A percentile compares a stretch with the other conserved stretches of the same genome.
phyloP scores from a whole-genome alignment of 768 basidiomycete genomes.

The Tricholoma matsutake region DNA sequence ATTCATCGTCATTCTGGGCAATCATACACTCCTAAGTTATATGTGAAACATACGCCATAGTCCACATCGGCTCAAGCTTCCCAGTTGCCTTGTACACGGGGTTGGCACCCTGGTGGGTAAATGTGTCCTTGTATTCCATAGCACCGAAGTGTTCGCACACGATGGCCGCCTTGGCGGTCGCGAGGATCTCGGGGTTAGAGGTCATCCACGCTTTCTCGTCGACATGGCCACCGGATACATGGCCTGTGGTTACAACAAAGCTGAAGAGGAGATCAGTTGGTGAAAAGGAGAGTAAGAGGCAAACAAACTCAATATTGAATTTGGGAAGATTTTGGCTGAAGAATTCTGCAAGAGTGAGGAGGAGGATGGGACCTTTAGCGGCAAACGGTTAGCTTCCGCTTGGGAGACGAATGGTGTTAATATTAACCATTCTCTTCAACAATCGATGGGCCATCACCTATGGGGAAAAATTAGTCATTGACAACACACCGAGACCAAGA shows the following conservation, averaged over 20 bases:
- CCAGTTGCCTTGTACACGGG: constrained; percentile 26
- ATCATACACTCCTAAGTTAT: not conserved
- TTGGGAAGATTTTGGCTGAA: constrained; percentile 22
- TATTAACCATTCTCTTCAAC: constrained; percentile 29
- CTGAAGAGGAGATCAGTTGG: constrained; percentile 9
- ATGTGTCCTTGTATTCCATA: constrained; percentile 27
- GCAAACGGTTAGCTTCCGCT: not conserved
- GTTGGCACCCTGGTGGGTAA: constrained; percentile 7
- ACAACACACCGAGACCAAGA: not conserved
- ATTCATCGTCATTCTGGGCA: not conserved
- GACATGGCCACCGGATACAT: constrained; percentile 26
- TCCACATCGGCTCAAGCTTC: constrained; percentile 30
- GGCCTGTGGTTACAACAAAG: constrained; percentile 28
- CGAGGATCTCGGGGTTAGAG: constrained; percentile 20
- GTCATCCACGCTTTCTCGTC: constrained; percentile 28
- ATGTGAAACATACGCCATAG: constrained; percentile 24
- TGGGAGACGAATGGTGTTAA: not conserved
- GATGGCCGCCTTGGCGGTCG: constrained; percentile 26
- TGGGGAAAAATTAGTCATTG: not conserved
- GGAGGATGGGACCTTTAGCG: constrained; percentile 24
- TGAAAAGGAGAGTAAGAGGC: not conserved
- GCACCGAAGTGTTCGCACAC: constrained; percentile 31
- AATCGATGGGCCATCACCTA: constrained; percentile 30
- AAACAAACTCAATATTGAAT: constrained; percentile 26
- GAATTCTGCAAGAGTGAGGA: constrained; percentile 28